Evolutionary conservation across 2,329 filamentous ascomycete genomes (phyloP), one percentile per base, ranked within the genome.

Genomic region (Cercospora sp.): DNA sequence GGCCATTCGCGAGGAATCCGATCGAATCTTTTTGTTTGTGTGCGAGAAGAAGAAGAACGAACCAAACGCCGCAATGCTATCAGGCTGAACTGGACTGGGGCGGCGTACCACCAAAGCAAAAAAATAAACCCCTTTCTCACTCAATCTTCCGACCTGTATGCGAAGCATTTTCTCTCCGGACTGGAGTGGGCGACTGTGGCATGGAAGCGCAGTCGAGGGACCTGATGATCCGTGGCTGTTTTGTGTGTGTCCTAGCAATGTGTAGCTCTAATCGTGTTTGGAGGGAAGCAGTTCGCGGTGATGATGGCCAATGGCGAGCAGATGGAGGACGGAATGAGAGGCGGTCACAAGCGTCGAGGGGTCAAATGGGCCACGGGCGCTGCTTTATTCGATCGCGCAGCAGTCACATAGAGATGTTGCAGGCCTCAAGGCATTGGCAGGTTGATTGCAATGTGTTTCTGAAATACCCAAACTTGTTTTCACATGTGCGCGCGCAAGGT

Each of bases 351-450:
- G 31, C 31, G 28, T 20, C 30, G 12, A 59, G 30, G n/a, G 28
- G 55, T 23, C 55, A 59, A 18, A 36, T 5, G n/a, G 45, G 10
- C 13, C 28, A 53, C 16, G 45, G 28, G 45, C 28, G 23, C 60
- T 45, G 60, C 20, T 67, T 16, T 57, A 36, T 64, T 48, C 13
- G 30, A 39, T 59, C 45, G 42, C 60, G 60, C 60, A 53, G 45
- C 60, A 63, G 55, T 59, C 55, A 33, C 28, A 31, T 63, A 53
- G 42, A 63, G 60, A 51, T 63, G 60, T 51, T 63, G 42, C 42
- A 36, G 60, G 42, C 60, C 60, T 36, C 42, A 53, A 31, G 42
- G 23, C 26, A 51, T 63, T 51, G 60, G 42, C 42, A 42, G 45
- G 30, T 62, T 26, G 36, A 31, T 48, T 63, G 42, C 39, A 63